phyloP scores from a whole-genome alignment of 2,329 filamentous ascomycete genomes.

The Orbilia blumenaviensis region DNA sequence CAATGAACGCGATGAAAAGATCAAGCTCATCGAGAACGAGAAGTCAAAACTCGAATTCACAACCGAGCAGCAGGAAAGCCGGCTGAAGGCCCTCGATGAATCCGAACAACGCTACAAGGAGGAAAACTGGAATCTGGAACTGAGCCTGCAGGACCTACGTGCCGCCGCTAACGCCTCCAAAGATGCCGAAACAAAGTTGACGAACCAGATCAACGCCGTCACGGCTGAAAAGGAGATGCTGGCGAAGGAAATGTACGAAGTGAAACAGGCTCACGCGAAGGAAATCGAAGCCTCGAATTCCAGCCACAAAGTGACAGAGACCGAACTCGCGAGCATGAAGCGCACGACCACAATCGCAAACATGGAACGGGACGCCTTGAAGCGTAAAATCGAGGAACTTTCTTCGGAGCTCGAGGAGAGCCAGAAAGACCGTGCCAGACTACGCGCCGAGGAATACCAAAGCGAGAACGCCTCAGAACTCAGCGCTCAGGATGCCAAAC shows the following conservation, averaged over 20 bases:
- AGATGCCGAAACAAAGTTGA: conserved; percentile 84
- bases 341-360: conserved; percentile 81
- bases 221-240: conserved; percentile 78
- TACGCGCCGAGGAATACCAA: conserved; percentile 73
- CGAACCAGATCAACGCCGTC: conserved; percentile 73
- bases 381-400: conserved; percentile 87
- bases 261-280: conserved; percentile 80
- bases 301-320: conserved; percentile 73
- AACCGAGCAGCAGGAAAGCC: conserved; percentile 78
- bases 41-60: conserved; percentile 84
- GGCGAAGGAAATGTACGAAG: conserved; percentile 89
- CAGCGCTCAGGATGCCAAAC: conserved; percentile 67
- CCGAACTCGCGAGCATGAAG: conserved; percentile 84
- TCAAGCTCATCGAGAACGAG: conserved; percentile 78
- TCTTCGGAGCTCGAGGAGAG: conserved; percentile 62
- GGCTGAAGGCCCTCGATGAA: conserved; percentile 84
- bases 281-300: conserved; percentile 80
- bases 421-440: conserved; percentile 66
- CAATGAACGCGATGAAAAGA: conserved; percentile 84
- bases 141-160: conserved; percentile 84
- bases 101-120: conserved; percentile 97
- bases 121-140: conserved; percentile 97
- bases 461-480: conserved; percentile 69
- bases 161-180: conserved; percentile 76
- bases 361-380: conserved; percentile 77